Base-by-base conservation (phyloP, 2,329 filamentous ascomycete genomes). In the Dactylella cylindrospora region DNA sequence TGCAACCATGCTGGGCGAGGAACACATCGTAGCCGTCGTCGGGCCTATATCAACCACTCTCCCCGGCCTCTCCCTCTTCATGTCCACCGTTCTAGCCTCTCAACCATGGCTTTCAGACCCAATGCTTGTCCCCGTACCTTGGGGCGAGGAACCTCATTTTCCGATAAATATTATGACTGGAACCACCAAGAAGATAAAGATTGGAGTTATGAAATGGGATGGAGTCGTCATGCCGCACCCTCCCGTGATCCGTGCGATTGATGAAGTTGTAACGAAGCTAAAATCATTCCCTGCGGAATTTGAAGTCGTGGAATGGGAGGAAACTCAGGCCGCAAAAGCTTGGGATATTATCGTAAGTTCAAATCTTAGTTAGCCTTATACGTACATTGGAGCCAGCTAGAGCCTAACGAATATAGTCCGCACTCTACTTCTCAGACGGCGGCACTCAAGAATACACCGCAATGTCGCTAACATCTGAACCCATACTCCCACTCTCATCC, bases 171-270 rank as follows among this genome's bases (percentile, higher is more conserved):
- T 38, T 4, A 25, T 61, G 2, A 61, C 47, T n/a, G 55, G 55
- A 2, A 46, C 19, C 15, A 47, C 44, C 29, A 72, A 72, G 54
- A 81, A 78, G 62, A 71, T 85, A 4, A 82, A 79, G 66, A 74
- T 87, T n/a, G 84, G 77, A 0, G 75, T 83, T 1, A 71, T 84
- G 38, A 78, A 78, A 74, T 76, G 80, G 70, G 82, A 85, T 57
- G 79, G 77, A 0, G 75, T 84, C 8, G 79, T 84, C 0, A 77
- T 74, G 65, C 80, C 80, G 1, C 81, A 83, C 57, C 82, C 82
- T 0, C 82, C 82, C 0, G 75, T 84, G 29, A 72, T 72, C 0
- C 73, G 83, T 32, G 83, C 82, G 0, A 68, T 87, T 31, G 73
- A 74, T 46, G 76, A 80, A 45, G 76, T 81, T 0, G 78, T 78